Evolutionary conservation across 2,329 filamentous ascomycete genomes (phyloP).

Genomic region (Phialophora verrucosa): DNA sequence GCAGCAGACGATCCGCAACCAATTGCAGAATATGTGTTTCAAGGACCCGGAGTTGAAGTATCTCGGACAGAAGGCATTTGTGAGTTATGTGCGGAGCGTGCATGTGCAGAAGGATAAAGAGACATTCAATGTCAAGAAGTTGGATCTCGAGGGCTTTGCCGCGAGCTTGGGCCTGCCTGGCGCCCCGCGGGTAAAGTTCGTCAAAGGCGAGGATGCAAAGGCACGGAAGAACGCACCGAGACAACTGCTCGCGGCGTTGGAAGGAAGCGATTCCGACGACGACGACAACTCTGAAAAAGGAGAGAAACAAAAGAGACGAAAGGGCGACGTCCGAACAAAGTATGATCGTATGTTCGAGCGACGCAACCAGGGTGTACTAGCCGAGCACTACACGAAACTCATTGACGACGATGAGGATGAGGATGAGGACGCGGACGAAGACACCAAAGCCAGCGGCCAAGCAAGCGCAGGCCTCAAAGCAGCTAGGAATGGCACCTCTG

Average conservation of each 20-base stretch:
- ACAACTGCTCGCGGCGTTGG: slow-evolving; percentile 62
- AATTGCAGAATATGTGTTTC: slow-evolving; percentile 94
- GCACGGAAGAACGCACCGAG: slow-evolving; percentile 84
- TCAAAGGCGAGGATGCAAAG: slow-evolving; percentile 87
- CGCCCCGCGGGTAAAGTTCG: slow-evolving; percentile 88
- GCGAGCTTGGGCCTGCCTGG: slow-evolving; percentile 86
- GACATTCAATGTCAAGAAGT: slow-evolving; percentile 80
- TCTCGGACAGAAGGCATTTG: slow-evolving; percentile 92
- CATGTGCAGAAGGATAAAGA: slow-evolving; percentile 91
- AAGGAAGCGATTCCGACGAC: slow-evolving; percentile 57
- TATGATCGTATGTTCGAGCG: slow-evolving; percentile 98
- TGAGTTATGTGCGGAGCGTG: slow-evolving; percentile 84
- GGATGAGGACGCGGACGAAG: slow-evolving; percentile 51
- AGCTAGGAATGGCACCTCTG: slow-evolving; percentile 51
- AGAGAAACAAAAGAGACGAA: slow-evolving; percentile 62
- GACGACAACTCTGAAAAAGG: slow-evolving; percentile 55
- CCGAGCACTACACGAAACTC: slow-evolving; percentile 90
- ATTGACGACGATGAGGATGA: slow-evolving; percentile 71
- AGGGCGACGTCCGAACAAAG: slow-evolving; percentile 77
- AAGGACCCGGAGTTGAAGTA: slow-evolving; percentile 94
- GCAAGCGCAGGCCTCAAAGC: neutral
- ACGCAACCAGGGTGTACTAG: slow-evolving; percentile 92
- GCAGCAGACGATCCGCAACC: slow-evolving; percentile 80
- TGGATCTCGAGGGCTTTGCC: slow-evolving; percentile 86
- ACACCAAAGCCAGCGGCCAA: slow-evolving; percentile 36